Conservation (phyloP, 495 filamentous ascomycete genomes). For the Neurospora hispaniola region DNA sequence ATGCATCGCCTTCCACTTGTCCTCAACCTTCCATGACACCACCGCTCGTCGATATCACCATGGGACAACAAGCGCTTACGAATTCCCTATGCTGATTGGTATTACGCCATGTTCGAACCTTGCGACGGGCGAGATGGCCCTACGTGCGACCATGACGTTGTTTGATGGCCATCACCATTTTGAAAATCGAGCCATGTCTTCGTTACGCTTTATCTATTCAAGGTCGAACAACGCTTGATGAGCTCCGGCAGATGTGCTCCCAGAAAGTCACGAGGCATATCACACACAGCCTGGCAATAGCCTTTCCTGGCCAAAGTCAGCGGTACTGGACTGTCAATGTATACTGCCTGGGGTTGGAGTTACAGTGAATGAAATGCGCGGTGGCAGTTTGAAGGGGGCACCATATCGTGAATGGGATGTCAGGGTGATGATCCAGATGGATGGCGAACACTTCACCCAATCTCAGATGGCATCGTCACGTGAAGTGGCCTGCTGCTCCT, state of each 20-base stretch:
- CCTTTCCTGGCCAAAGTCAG: too few relatives aligned
- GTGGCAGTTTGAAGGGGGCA: neutral
- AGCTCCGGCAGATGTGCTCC: too few relatives aligned
- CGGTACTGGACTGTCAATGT: too few relatives aligned
- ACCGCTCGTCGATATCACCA: neutral
- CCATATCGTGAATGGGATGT: neutral
- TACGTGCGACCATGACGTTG: neutral
- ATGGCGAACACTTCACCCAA: neutral
- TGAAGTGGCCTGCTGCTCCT: neutral
- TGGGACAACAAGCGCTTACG: neutral
- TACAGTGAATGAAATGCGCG: neutral
- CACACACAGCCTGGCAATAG: too few relatives aligned
- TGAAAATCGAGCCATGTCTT: neutral
- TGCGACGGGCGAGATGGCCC: neutral
- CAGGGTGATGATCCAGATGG: neutral
- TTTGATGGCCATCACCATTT: neutral
- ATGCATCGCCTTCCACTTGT: neutral
- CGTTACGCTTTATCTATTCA: too few relatives aligned
- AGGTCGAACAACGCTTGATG: too few relatives aligned
- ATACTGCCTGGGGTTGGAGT: too few relatives aligned
- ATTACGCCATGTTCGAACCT: neutral
- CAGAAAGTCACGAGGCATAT: too few relatives aligned
- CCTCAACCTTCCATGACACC: too few relatives aligned
- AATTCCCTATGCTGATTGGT: neutral
- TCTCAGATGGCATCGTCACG: neutral